Percentiles rank a stretch among this genome's conserved stretches.
phyloP scores from a whole-genome alignment of 140 eudicot genomes.

The Cichorium intybus region DNA sequence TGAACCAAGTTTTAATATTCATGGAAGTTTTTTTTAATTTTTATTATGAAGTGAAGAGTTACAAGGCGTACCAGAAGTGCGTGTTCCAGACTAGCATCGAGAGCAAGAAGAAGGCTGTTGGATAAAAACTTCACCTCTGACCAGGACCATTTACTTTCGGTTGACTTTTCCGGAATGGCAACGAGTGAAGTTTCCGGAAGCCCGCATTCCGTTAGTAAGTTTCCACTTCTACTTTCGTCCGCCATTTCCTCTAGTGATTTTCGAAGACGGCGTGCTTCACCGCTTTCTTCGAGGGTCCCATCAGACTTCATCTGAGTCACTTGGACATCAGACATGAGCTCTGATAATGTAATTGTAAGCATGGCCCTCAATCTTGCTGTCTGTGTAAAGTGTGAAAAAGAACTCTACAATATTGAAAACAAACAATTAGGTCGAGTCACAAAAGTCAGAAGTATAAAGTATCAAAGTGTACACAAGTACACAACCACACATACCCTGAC shows the following conservation, averaged over 20 bases:
- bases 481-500: conserved; percentile 63
- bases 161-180: conserved; percentile 41
- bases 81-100: conserved; percentile 98
- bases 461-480: conserved; percentile 1
- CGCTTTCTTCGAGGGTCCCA: conserved; percentile 98
- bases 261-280: conserved; percentile 89
- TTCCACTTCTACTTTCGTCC: conserved; percentile 61
- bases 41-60: too few relatives aligned
- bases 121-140: conserved; percentile 76
- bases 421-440: background rate
- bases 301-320: conserved; percentile 95
- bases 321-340: conserved; percentile 97
- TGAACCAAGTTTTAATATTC: conserved; percentile 14
- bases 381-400: conserved; percentile 79
- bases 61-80: conserved; percentile 77
- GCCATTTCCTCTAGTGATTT: conserved; percentile 92
- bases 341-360: conserved; percentile 92
- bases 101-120: conserved; percentile 78
- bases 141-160: conserved; percentile 90
- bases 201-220: conserved; percentile 58
- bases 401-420: conserved; percentile 58
- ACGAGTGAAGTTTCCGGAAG: conserved; percentile 64
- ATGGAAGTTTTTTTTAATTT: too few relatives aligned
- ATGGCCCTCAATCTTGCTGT: conserved; percentile 89
- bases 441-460: too few relatives aligned